These are phyloP conservation scores for Termitomyces sp. DNA, from an alignment of 768 basidiomycete species.

Conservation along the genomic window DNA sequence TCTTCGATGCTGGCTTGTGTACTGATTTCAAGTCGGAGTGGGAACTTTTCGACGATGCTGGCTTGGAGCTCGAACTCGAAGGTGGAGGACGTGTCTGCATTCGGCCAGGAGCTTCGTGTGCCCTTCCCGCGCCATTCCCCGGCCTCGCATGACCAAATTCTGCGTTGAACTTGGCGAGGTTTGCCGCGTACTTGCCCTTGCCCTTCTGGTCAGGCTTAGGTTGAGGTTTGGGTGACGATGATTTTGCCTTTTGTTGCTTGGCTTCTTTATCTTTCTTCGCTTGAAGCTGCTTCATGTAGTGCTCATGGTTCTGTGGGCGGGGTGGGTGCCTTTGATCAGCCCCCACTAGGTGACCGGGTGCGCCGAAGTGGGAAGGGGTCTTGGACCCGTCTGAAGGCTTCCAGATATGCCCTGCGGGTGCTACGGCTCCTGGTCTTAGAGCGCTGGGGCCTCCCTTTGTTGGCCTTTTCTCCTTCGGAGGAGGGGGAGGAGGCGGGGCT, in stretches of 20 bases:
- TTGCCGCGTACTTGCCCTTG: not conserved
- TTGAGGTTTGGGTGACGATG: too few species aligned
- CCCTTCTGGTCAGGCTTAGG: not conserved
- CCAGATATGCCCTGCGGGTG: conserved; percentile 1
- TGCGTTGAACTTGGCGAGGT: not conserved
- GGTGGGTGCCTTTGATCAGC: not conserved
- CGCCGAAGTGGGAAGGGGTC: not conserved
- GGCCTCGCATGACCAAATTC: not conserved
- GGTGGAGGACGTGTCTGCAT: not conserved
- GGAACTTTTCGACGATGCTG: too few species aligned
- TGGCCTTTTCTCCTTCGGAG: not conserved
- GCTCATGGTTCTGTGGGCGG: not conserved
- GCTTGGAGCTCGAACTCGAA: too few species aligned
- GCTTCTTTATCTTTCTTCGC: not conserved
- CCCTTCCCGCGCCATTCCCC: not conserved
- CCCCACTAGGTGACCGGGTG: not conserved
- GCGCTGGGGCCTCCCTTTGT: not conserved
- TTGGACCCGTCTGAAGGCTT: not conserved
- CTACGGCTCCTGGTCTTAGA: not conserved
- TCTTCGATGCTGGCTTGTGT: too few species aligned
- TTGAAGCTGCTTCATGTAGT: not conserved
- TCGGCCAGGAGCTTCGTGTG: not conserved
- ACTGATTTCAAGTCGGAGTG: too few species aligned
- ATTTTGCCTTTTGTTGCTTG: not conserved
- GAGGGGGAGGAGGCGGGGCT: too few species aligned